Evolutionary conservation across 768 basidiomycete species (phyloP), one percentile per base, ranked within the genome.

Genomic region (Tricholoma flavovirens): DNA sequence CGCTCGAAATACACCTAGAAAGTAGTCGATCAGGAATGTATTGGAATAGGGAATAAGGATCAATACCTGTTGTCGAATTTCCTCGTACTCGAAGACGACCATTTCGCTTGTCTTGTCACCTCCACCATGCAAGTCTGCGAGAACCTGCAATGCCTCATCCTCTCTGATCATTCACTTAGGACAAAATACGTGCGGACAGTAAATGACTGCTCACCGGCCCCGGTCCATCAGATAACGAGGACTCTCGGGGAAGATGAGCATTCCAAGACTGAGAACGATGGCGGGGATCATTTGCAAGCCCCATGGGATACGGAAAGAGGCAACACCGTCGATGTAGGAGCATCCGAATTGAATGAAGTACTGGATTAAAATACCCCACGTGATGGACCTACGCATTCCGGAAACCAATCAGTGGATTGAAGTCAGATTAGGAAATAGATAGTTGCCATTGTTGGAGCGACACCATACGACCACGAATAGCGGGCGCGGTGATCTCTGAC

Each of bases 251-350:
- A 88, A 86, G 59, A 77, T 56, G 10, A 75, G 50, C 87, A 91
- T 89, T 45, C 88, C 86, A 7, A 80, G 21, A 49, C 80, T 81
- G 24, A 90, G 77, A 10, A 92, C 54, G 56, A 88, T 77, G 6
- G 86, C 90, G 21, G 88, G 88, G 52, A 92, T 88, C 75, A 87
- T 79, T 66, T 90, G 89, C 24, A 90, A 70, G 55, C 84, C 85
- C 87, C 87, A 88, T 9, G 88, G 88, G 60, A 90, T 85, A 22
- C 88, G 83, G 79, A 89, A 90, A 0, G 87, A 87, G 0, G 86
- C 86, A 11, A 67, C 75, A 30, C 87, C 84, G 17, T 83, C 69
- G 66, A 89, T 86, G 66, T 85, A 85, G 7, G 86, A 88, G 66
- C 83, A 86, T 8, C 86, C 87, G 57, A 88, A 87, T 61, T 87